Evolutionary conservation across 345 rosid species (phyloP).

Genomic region (Eucalyptus viminalis): DNA sequence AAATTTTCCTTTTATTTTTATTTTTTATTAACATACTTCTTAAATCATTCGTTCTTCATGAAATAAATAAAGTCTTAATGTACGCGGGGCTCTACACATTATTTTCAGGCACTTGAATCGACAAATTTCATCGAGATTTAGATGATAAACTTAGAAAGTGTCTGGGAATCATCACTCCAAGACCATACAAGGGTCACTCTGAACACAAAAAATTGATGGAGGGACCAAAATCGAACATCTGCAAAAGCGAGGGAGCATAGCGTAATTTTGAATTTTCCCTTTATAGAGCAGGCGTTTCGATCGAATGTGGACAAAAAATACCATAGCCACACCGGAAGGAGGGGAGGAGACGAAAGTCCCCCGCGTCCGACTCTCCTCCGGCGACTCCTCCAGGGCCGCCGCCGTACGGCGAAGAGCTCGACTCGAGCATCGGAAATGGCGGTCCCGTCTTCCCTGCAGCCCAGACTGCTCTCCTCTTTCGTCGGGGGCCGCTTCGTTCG

Average conservation of each 20-base stretch:
- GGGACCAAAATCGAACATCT: not conserved
- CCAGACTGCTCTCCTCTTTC: slow-evolving; percentile 51
- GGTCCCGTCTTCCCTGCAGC: slow-evolving; percentile 45
- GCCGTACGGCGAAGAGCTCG: not conserved
- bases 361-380: not conserved
- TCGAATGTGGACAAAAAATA: not conserved
- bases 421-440: slow-evolving; percentile 21
- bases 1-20: no score
- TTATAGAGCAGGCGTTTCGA: not conserved
- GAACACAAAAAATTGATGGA: not conserved
- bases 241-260: not conserved
- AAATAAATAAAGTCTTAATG: no score
- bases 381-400: no score
- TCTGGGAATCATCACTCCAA: not conserved
- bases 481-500: slow-evolving; percentile 30
- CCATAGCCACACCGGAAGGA: not conserved
- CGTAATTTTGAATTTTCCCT: not conserved
- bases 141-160: not conserved
- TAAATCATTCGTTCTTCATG: no score
- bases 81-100: no score
- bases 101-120: no score
- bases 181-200: not conserved
- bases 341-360: not conserved
- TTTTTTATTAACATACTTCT: no score
- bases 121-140: no score